Evolutionary conservation across 768 basidiomycete genomes (phyloP).

Genomic region (Leucogyrophana mollusca): DNA sequence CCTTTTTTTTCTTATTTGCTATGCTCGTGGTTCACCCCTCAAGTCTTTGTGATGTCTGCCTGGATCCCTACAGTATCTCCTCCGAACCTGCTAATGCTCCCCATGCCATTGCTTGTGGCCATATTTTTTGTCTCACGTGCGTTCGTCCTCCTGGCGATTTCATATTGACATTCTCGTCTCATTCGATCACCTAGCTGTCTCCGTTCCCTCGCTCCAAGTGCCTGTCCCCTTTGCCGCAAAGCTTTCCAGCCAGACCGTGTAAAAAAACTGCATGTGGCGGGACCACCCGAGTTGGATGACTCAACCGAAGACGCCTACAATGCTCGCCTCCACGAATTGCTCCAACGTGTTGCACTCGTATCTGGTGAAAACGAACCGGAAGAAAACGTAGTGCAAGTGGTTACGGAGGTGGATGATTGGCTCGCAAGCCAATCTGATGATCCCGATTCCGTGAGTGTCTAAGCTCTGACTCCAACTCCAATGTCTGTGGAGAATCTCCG

Average conservation of each 20-base stretch:
- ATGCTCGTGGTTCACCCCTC: slow-evolving; percentile 68
- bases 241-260: slow-evolving; percentile 52
- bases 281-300: slow-evolving; percentile 37
- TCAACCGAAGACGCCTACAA: slow-evolving; percentile 42
- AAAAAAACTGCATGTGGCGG: slow-evolving; percentile 66
- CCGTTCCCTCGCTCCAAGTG: slow-evolving; percentile 43
- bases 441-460: slow-evolving; percentile 32
- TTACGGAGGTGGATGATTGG: slow-evolving; percentile 52
- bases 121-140: slow-evolving; percentile 70
- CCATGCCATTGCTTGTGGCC: slow-evolving; percentile 74
- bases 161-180: slow-evolving; percentile 9
- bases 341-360: slow-evolving; percentile 34
- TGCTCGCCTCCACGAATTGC: slow-evolving; percentile 33
- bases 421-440: slow-evolving; percentile 40
- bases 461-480: background rate
- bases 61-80: slow-evolving; percentile 57
- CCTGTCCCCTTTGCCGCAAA: slow-evolving; percentile 70
- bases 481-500: background rate
- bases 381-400: slow-evolving; percentile 35
- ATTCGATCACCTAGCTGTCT: slow-evolving; percentile 48
- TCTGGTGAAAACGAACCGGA: slow-evolving; percentile 32
- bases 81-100: slow-evolving; percentile 50
- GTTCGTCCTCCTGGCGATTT: slow-evolving; percentile 26
- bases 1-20: slow-evolving; percentile 23
- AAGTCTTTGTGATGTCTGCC: slow-evolving; percentile 76